Conservation (phyloP, 768 basidiomycete genomes). For the Leccinum ochraceum region DNA sequence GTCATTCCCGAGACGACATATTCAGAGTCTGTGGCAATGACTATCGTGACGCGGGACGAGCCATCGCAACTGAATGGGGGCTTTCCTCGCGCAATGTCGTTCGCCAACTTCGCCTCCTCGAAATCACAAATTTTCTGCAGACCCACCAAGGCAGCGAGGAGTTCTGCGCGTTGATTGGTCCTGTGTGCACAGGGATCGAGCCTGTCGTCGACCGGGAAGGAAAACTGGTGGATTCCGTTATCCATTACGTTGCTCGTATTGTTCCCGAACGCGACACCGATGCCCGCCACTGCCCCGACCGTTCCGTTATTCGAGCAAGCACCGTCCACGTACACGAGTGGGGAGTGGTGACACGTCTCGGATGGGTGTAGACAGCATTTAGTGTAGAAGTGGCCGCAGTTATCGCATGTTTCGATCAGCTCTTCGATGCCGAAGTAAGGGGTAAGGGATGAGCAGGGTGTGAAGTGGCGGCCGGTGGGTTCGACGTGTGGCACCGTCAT, state of each 20-base stretch:
- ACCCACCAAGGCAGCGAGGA: conserved; percentile 6
- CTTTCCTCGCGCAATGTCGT: background rate
- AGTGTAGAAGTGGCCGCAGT: background rate
- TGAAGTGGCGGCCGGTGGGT: background rate
- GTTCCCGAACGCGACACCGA: conserved; percentile 1
- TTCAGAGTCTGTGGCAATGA: conserved; percentile 9
- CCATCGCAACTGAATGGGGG: background rate
- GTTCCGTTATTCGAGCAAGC: conserved; percentile 1
- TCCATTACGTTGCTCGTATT: background rate
- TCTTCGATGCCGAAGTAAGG: background rate
- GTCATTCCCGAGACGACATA: conserved; percentile 13
- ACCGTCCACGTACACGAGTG: background rate
- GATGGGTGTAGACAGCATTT: background rate
- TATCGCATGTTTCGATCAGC: background rate
- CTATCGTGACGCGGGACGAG: background rate
- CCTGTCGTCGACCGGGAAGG: background rate
- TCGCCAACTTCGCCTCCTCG: conserved; percentile 10
- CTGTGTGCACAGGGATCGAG: background rate
- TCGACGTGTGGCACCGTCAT: background rate
- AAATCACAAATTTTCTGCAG: conserved; percentile 30
- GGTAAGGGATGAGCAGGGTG: background rate
- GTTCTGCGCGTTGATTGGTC: conserved; percentile 1
- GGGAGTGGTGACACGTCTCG: background rate
- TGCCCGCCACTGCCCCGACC: background rate
- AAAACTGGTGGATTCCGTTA: background rate